phyloP scores from a whole-genome alignment of 768 basidiomycete genomes.

The Lactarius akahatsu region DNA sequence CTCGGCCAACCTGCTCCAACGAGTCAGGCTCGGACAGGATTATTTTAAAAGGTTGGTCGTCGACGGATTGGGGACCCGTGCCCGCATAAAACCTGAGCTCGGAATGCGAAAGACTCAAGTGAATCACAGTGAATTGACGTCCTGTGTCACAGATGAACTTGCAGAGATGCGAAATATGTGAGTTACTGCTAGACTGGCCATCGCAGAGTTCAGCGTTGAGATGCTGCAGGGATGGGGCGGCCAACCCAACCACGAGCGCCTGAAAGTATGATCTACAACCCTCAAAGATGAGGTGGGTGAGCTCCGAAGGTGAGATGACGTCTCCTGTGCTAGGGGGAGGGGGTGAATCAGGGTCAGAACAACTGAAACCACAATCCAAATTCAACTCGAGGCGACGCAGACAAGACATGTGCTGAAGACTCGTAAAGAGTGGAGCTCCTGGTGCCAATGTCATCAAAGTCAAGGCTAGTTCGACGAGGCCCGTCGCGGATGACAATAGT shows the following conservation, averaged over 20 bases:
- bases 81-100: not conserved
- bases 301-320: not conserved
- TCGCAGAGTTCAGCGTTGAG: not conserved
- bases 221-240: slow-evolving; percentile 8
- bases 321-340: too few relatives aligned
- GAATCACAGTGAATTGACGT: not conserved
- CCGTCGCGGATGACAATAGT: slow-evolving; percentile 2
- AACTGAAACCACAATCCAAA: too few relatives aligned
- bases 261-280: not conserved
- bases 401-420: not conserved
- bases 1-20: not conserved
- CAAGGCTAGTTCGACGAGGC: not conserved
- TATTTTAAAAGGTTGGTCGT: not conserved
- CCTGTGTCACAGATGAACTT: not conserved
- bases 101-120: not conserved
- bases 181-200: not conserved
- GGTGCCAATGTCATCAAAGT: not conserved
- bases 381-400: not conserved
- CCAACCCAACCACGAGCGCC: not conserved
- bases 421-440: not conserved
- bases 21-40: not conserved
- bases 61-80: not conserved
- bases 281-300: not conserved
- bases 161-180: not conserved
- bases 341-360: too few relatives aligned